Evolutionary conservation across 2,329 filamentous ascomycete genomes (phyloP), one percentile per base, ranked within the genome.

Genomic region (Aciculosporium take): DNA sequence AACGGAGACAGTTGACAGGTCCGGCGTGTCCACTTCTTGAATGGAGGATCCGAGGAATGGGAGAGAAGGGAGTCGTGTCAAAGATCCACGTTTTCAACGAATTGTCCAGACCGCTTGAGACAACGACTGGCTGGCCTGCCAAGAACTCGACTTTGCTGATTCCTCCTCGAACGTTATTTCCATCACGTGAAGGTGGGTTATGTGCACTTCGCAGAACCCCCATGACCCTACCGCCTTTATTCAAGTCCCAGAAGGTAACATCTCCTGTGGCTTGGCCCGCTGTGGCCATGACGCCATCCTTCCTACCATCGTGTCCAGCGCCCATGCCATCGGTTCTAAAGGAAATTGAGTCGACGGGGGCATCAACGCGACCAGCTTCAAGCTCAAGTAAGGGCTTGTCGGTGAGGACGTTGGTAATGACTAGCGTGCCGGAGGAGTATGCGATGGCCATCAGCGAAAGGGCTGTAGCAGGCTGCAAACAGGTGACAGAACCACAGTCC

Each of bases 51-150:
- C 89, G 76, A 2, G 91, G 91, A 9, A 88, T 72, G 0, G 88
- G 79, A 0, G 84, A 91, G 57, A 94, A 94, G 0, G 89, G 88
- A 0, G 80, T 81, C 58, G 93, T 81, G 54, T 96, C 89, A 52
- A 95, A 94, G 46, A 96, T 91, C 89, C 89, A 95, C 5, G 87
- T 88, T 58, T 89, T 93, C 45, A 98, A 66, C 8, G 88, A 85
- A 61, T 98, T 98, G 59, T 98, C 91, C 37, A 84, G 71, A 4
- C 91, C 93, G 48, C 86, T 91, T 8, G 87, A 94, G 23, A 96
- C 69, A 32, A 98, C 74, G 3, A 96, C 81, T 5, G 86, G 83
- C 57, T 98, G 93, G 0, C 88, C 89, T 13, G 80, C 67, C 9
- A 98, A 68, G 53, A 98, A 98, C 53, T 95, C 85, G 17, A 94